These are phyloP conservation scores for Aspergillus sp. DNA, from an alignment of 2,329 filamentous ascomycete species.

Conservation along the genomic window DNA sequence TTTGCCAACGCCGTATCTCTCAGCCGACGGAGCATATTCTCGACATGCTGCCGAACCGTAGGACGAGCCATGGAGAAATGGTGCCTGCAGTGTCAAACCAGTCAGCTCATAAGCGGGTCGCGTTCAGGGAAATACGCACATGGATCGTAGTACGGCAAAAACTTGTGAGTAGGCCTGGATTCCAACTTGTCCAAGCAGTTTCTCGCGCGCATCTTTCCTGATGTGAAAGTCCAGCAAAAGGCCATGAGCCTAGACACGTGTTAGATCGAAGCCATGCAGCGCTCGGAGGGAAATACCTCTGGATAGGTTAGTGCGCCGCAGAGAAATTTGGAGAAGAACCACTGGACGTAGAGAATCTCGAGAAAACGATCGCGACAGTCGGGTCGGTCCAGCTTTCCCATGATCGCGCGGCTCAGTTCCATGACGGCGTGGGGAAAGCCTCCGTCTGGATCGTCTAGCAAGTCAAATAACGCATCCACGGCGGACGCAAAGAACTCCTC, in stretches of 20 bases:
- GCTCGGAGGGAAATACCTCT: slow-evolving; percentile 56
- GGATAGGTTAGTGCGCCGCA: slow-evolving; percentile 82
- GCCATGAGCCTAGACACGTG: slow-evolving; percentile 51
- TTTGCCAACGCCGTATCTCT: slow-evolving; percentile 7
- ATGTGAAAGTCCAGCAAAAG: slow-evolving; percentile 87
- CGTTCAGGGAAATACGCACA: slow-evolving; percentile 50
- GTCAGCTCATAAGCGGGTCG: neutral
- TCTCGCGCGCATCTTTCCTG: slow-evolving; percentile 83
- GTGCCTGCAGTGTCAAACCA: slow-evolving; percentile 21
- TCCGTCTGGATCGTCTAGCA: slow-evolving; percentile 82
- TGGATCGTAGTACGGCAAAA: slow-evolving; percentile 68
- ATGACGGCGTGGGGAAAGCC: slow-evolving; percentile 84
- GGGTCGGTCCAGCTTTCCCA: slow-evolving; percentile 68
- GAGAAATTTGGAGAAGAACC: slow-evolving; percentile 87
- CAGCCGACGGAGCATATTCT: slow-evolving; percentile 37
- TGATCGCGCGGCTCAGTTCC: slow-evolving; percentile 78
- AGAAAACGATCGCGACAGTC: slow-evolving; percentile 72
- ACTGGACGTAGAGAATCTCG: slow-evolving; percentile 82
- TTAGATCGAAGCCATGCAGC: slow-evolving; percentile 8
- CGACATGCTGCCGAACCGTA: slow-evolving; percentile 33
- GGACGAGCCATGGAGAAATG: slow-evolving; percentile 36
- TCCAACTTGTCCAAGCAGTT: slow-evolving; percentile 69
- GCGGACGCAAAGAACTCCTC: slow-evolving; percentile 87
- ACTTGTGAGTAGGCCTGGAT: slow-evolving; percentile 76
- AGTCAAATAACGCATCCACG: slow-evolving; percentile 75